Evolutionary conservation across 1,284 basidiomycete species (phyloP), one percentile per base, ranked within the genome.

Genomic region (Bondarzewia mesenterica): DNA sequence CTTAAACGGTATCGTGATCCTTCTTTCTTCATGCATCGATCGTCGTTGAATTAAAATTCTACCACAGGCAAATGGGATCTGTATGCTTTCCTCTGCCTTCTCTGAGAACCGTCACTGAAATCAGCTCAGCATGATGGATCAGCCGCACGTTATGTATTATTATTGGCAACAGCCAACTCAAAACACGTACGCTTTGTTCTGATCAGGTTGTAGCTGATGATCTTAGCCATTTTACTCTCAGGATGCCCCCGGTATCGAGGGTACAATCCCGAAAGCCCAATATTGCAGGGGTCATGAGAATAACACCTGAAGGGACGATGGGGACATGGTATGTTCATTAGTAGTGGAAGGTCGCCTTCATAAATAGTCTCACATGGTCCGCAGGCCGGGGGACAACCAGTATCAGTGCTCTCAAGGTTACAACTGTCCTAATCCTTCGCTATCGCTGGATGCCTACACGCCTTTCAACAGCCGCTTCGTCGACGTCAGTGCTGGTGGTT

Each of bases 161-260:
- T 85, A 85, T 61, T 85, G 83, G 81, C 83, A 85, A 55, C 75
- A 82, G 58, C 80, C 80, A 0, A 77, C 78, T 71, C 70, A 73
- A 3, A 77, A 83, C 61, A 73, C 73, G 78, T 78, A n/a, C 53
- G 29, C 70, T 16, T 4, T 18, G 5, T 35, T 5, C 15, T 4
- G 5, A 26, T n/a, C 21, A n/a, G n/a, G n/a, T 12, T 35, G 21
- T 2, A 20, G 26, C 7, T 7, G 41, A 15, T 18, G 25, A 15
- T 25, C 26, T 44, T 37, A 25, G 32, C 8, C 43, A 27, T 36
- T 18, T 18, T 18, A 44, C n/a, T 8, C 50, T 6, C 52, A 81
- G 77, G 1, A 78, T 81, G 76, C 80, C 80, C 0, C 57, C 66
- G 15, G 62, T 82, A 15, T 74, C 73, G 32, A 69, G 73, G n/a